A percentile compares a stretch with the other conserved stretches of the same genome.
Conservation (phyloP, 2,329 filamentous ascomycete species). For the Aspergillus versicolor region DNA sequence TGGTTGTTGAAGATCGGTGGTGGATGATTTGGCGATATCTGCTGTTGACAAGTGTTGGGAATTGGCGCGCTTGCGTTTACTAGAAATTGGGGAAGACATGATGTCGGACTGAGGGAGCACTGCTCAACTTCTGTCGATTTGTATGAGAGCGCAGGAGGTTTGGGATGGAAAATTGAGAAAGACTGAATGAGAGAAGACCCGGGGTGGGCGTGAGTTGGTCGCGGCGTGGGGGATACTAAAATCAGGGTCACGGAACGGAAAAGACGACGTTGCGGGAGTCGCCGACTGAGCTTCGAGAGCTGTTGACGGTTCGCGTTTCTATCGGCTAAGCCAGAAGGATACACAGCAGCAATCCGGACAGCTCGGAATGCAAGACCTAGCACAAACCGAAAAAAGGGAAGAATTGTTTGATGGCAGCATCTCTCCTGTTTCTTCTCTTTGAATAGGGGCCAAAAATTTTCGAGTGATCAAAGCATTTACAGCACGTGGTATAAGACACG, state of each 20-base stretch:
- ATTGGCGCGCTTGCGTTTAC: constrained; percentile 76
- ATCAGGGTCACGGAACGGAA: constrained; percentile 14
- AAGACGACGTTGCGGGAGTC: constrained; percentile 13
- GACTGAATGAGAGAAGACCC: neutral
- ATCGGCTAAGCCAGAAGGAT: neutral
- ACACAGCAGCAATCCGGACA: neutral
- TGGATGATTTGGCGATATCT: constrained; percentile 49
- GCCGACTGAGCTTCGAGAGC: constrained; percentile 12
- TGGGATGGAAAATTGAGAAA: constrained; percentile 1
- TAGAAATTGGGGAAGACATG: constrained; percentile 63
- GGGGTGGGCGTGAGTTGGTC: neutral
- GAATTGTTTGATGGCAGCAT: neutral
- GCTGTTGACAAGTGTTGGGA: constrained; percentile 43
- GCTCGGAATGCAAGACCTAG: neutral
- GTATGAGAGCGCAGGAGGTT: neutral
- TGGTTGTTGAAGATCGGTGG: constrained; percentile 64
- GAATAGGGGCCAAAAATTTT: constrained; percentile 6
- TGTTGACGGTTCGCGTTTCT: constrained; percentile 1
- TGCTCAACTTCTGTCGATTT: constrained; percentile 22
- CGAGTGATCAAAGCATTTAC: neutral
- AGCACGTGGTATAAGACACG: constrained; percentile 7
- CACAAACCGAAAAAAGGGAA: neutral
- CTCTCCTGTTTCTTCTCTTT: neutral
- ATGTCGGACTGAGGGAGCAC: constrained; percentile 27
- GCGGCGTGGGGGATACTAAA: constrained; percentile 4